Percentiles rank a stretch among this genome's conserved stretches.
phyloP scores from a whole-genome alignment of 495 filamentous ascomycete species.

The Lophiostoma macrostomum region DNA sequence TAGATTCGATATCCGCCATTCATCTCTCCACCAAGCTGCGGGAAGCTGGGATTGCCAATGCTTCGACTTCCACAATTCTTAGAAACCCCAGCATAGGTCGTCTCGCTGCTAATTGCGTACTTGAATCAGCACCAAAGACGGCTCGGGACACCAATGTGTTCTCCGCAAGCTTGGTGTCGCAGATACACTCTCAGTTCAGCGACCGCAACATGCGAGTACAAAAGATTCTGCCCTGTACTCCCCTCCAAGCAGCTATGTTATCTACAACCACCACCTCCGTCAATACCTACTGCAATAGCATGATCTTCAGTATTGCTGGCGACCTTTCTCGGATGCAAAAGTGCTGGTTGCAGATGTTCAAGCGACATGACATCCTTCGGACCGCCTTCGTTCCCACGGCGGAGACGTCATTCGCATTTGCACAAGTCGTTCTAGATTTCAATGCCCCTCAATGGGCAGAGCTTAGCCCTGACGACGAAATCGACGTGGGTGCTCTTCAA shows the following conservation, averaged over 20 bases:
- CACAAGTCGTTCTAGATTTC: constrained; percentile 55
- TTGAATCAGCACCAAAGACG: background rate
- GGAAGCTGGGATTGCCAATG: constrained; percentile 40
- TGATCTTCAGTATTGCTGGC: constrained; percentile 49
- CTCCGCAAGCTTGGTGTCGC: constrained; percentile 37
- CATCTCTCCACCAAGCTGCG: constrained; percentile 55
- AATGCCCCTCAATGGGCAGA: constrained; percentile 38
- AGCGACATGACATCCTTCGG: constrained; percentile 61
- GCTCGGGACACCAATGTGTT: constrained; percentile 42
- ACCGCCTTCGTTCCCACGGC: constrained; percentile 60
- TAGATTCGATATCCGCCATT: constrained; percentile 83
- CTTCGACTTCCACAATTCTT: constrained; percentile 63
- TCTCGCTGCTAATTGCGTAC: constrained; percentile 36
- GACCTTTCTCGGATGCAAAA: constrained; percentile 42
- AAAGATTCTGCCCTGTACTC: constrained; percentile 70
- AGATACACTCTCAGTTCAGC: constrained; percentile 39
- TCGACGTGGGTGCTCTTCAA: constrained; percentile 8
- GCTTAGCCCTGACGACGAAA: background rate
- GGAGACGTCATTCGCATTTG: constrained; percentile 49
- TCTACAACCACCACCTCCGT: constrained; percentile 46
- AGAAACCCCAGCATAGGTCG: constrained; percentile 57
- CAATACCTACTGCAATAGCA: constrained; percentile 55
- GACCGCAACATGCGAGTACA: constrained; percentile 43
- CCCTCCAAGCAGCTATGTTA: constrained; percentile 79
- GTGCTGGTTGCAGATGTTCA: constrained; percentile 51